A percentile compares a stretch with the other conserved stretches of the same genome.
phyloP scores from a whole-genome alignment of 805 yeast genomes.

The Candida mattraensis region DNA sequence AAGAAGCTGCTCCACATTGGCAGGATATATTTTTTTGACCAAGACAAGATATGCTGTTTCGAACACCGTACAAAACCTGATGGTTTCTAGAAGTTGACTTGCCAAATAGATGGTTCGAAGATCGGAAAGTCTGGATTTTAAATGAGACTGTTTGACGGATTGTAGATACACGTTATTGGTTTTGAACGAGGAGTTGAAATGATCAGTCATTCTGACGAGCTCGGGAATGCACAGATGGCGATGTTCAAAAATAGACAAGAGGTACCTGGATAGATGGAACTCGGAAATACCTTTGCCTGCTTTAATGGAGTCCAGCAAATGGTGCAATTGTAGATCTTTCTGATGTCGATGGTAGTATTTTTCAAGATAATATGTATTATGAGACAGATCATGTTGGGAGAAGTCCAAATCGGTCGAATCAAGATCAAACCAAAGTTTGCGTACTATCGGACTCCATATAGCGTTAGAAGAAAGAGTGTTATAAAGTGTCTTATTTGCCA shows the following conservation, averaged over 20 bases:
- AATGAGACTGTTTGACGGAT: slow-evolving; percentile 4
- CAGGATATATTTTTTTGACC: slow-evolving; percentile 4
- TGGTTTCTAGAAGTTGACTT: slow-evolving; percentile 21
- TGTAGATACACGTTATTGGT: neutral
- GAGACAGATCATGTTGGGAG: no score
- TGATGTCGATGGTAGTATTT: no score
- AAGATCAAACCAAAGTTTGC: slow-evolving; percentile 9
- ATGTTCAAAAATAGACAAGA: neutral
- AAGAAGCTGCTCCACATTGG: slow-evolving; percentile 17
- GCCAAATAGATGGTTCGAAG: slow-evolving; percentile 19
- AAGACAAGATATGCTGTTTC: slow-evolving; percentile 1
- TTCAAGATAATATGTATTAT: no score
- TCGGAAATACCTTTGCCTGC: no score
- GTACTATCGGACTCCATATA: slow-evolving; percentile 23
- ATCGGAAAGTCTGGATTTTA: slow-evolving; percentile 10
- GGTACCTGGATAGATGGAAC: no score
- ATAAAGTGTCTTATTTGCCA: slow-evolving; percentile 7
- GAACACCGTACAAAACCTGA: slow-evolving; percentile 11
- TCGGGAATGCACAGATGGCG: slow-evolving; percentile 19
- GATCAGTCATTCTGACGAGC: slow-evolving; percentile 19
- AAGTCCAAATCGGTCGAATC: no score
- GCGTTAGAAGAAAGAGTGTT: slow-evolving; percentile 11
- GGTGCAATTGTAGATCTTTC: no score
- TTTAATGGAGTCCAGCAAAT: no score
- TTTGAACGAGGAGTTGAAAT: slow-evolving; percentile 10